Percentiles rank a stretch among this genome's conserved stretches.
Conservation (phyloP, 495 filamentous ascomycete genomes). For the Talaromyces borbonicus region DNA sequence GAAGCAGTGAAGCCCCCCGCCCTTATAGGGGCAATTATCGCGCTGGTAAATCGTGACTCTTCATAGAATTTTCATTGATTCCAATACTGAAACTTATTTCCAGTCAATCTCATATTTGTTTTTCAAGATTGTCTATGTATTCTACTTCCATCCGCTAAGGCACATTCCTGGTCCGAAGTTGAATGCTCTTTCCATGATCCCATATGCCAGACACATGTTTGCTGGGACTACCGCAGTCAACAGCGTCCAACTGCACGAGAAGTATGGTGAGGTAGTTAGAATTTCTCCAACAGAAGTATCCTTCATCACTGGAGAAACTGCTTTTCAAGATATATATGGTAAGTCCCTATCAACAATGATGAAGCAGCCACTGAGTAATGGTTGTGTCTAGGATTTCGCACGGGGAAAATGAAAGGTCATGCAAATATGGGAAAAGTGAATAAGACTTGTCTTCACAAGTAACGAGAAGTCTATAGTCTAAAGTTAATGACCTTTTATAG, state of each 20-base stretch:
- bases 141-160: not conserved
- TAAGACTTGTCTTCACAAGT: too few relatives aligned
- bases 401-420: not conserved
- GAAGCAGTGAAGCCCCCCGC: too few relatives aligned
- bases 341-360: too few relatives aligned
- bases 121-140: not conserved
- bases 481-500: too few relatives aligned
- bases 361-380: too few relatives aligned
- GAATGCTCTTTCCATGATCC: not conserved
- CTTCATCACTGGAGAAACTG: not conserved
- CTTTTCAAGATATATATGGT: constrained; percentile 5
- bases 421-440: too few relatives aligned
- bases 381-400: not conserved
- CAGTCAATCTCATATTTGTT: not conserved
- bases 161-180: not conserved
- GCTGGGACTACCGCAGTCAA: constrained; percentile 1
- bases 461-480: too few relatives aligned
- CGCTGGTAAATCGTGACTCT: too few relatives aligned
- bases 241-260: not conserved
- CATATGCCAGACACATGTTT: constrained; percentile 1
- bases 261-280: constrained; percentile 2
- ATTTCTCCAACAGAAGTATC: constrained; percentile 2
- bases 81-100: not conserved
- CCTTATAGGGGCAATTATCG: too few relatives aligned
- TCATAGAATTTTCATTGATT: not conserved